Evolutionary conservation across 305 asterid species (phyloP).

Genomic region (Rubia balearica): DNA sequence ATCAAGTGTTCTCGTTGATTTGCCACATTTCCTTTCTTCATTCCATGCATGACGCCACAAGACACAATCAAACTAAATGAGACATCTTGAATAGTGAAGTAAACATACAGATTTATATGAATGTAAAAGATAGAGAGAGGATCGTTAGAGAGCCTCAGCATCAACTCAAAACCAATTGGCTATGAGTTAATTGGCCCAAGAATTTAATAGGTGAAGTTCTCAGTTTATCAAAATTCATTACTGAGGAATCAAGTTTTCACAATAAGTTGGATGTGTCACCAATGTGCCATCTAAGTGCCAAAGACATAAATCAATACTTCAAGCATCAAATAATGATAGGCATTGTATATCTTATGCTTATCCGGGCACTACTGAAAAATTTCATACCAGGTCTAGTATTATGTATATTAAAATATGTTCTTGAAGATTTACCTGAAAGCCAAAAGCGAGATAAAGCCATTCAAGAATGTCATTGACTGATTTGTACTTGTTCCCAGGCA

Average conservation of each 20-base stretch:
- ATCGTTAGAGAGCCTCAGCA: background rate
- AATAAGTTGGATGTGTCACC: background rate
- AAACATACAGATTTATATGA: background rate
- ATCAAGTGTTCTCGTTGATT: slow-evolving; percentile 98
- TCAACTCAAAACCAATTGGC: background rate
- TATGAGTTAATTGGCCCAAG: background rate
- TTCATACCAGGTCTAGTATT: background rate
- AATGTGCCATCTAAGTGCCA: background rate
- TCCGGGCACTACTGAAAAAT: background rate
- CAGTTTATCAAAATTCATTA: background rate
- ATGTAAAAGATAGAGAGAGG: background rate
- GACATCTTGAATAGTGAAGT: slow-evolving; percentile 17
- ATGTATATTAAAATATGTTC: background rate
- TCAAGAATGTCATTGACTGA: slow-evolving; percentile 71
- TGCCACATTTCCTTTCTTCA: slow-evolving; percentile 96
- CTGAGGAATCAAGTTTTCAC: background rate
- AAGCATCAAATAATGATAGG: background rate
- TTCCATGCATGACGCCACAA: slow-evolving; percentile 25
- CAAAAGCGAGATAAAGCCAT: slow-evolving; percentile 91
- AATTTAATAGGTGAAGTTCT: background rate
- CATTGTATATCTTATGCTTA: background rate
- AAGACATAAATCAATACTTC: background rate
- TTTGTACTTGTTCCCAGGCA: slow-evolving; percentile 52
- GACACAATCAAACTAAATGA: slow-evolving; percentile 25
- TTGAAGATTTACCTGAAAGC: slow-evolving; percentile 70